Base-by-base conservation (phyloP, 371 early-diverging fungal genomes). In the Rozella allomycis region DNA sequence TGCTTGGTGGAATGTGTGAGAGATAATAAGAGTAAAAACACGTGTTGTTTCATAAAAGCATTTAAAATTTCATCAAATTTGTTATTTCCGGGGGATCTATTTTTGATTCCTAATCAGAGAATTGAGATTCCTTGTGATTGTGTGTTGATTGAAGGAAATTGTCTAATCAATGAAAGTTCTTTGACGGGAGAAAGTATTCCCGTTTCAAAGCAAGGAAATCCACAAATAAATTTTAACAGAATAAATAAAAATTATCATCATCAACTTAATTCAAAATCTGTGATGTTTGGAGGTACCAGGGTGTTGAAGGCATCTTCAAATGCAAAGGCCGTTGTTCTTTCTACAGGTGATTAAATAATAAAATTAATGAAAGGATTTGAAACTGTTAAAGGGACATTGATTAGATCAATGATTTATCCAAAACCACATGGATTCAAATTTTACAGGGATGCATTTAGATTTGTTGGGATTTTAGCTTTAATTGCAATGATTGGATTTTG, bases 81-180 rank as follows among this genome's bases (percentile, higher is more conserved):
- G n/a, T n/a, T 96, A 26, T 78, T 91, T 6, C 86, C 88, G 6
- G 91, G 96, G 19, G 91, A 91, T 49, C 50, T 90, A n/a, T 71
- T 83, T 39, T 82, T 86, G 47, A 60, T 90, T 8, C 37, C 14
- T 22, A 22, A 11, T 19, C 34, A 34, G 13, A 12, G 32, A 31
- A 28, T 35, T 34, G 40, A 40, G 12, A 58, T 70, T 19, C 88
- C 90, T 0, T 93, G 94, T 53, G 99, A 99, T 55, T 83, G 79
- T 1, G 53, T 86, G 21, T 60, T 99, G 14, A 52, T 97, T n/a
- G 62, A 75, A 14, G 98, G 98, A 11, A 90, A 87, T 43, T 90
- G 90, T 43, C 86, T 97, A 36, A 73, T 91, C 28, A 93, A 97
- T 52, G 99, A 99, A 52, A 75, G 78, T 40, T 93, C 97, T 90